These are phyloP conservation scores for Phytophthora sansomeana DNA, from an alignment of 352 stramenopile genomes.

Conservation along the genomic window DNA sequence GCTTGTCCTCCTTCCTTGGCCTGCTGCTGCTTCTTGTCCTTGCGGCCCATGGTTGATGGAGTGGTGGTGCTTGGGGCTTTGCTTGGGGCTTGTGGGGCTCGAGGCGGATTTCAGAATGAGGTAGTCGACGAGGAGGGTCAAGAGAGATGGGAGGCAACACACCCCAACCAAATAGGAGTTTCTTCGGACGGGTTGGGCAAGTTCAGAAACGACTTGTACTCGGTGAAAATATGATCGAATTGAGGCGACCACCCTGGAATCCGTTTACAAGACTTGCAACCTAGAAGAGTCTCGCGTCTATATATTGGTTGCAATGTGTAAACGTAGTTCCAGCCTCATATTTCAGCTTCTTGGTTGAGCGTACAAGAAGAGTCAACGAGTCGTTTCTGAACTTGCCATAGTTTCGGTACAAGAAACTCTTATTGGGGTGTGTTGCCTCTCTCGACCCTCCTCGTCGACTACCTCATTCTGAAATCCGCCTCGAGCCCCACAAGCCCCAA, in stretches of 20 bases:
- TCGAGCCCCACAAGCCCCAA: conserved; percentile 12
- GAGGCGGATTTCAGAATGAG: conserved; percentile 24
- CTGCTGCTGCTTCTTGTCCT: conserved; percentile 39
- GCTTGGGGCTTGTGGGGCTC: too few species aligned
- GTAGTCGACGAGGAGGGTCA: too few species aligned
- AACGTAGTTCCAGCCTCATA: too few species aligned
- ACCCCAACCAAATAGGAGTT: too few species aligned
- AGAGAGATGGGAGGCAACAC: not conserved
- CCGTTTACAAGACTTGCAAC: too few species aligned
- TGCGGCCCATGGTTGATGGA: conserved; percentile 36
- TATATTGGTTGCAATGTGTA: too few species aligned
- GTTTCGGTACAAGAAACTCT: not conserved
- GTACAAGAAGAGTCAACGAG: too few species aligned
- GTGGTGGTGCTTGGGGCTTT: conserved; percentile 15
- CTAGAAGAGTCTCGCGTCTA: too few species aligned
- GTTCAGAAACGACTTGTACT: not conserved
- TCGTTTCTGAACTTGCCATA: not conserved
- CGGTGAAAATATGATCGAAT: too few species aligned
- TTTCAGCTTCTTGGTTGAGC: too few species aligned
- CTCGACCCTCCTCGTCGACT: too few species aligned
- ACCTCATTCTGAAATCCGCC: conserved; percentile 22
- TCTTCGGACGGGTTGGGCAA: not conserved
- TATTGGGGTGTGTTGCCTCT: not conserved
- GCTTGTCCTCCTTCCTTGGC: conserved; percentile 9
- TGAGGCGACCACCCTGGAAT: too few species aligned